A percentile compares a stretch with the other conserved stretches of the same genome.
These are phyloP conservation scores for Nephromyces sp. DNA, from an alignment of 169 alveolate species.

Conservation along the genomic window DNA sequence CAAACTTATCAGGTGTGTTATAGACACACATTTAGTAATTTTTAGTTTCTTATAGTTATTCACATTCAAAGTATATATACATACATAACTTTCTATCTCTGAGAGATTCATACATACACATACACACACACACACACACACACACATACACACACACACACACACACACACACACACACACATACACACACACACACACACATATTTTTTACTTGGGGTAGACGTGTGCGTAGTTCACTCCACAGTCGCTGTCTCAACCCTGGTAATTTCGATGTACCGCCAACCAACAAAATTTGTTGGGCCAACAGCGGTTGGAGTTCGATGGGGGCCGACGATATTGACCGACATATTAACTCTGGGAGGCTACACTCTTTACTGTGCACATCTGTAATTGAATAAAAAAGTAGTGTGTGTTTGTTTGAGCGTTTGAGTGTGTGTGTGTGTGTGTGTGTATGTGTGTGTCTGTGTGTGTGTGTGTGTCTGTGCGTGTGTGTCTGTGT, in stretches of 20 bases:
- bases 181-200: not conserved
- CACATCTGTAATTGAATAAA: constrained; percentile 45
- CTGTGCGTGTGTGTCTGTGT: no score
- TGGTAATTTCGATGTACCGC: constrained; percentile 49
- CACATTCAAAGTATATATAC: no score
- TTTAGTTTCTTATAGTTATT: no score
- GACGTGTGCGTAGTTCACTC: constrained; percentile 37
- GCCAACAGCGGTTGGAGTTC: constrained; percentile 42
- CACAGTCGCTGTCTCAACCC: constrained; percentile 48
- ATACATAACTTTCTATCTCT: no score
- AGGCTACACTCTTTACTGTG: constrained; percentile 48
- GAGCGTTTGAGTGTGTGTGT: no score
- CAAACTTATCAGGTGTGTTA: no score
- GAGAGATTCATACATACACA: no score
- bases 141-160: not conserved
- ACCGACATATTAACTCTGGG: constrained; percentile 46
- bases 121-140: not conserved
- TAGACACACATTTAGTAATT: no score
- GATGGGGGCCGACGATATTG: constrained; percentile 44
- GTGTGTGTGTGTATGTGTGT: no score
- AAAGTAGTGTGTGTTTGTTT: no score
- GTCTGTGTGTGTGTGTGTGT: no score
- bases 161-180: not conserved
- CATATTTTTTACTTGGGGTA: constrained; percentile 17
- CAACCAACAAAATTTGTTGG: constrained; percentile 47